A percentile compares a stretch with the other conserved stretches of the same genome.
These are phyloP conservation scores for Solanum aculeatissimum DNA, from an alignment of 305 asterid species.

Conservation along the genomic window DNA sequence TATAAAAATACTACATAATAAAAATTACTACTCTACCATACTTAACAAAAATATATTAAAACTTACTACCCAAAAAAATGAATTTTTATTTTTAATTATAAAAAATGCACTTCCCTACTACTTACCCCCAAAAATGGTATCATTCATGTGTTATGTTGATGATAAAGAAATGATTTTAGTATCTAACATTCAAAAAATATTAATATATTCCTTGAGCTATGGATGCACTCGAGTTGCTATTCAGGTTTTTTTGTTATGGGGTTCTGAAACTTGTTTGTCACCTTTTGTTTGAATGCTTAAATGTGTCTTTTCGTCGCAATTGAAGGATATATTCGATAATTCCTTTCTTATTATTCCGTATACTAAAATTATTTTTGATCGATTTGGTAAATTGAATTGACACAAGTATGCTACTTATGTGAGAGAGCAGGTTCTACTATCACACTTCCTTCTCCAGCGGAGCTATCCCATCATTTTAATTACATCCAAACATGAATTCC, in stretches of 20 bases:
- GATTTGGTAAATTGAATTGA: too few species aligned
- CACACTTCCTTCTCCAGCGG: background rate
- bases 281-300: background rate
- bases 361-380: background rate
- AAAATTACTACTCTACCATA: too few species aligned
- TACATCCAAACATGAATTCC: background rate
- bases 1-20: too few species aligned
- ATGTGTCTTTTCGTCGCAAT: background rate
- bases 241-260: too few species aligned
- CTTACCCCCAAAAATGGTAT: too few species aligned
- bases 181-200: too few species aligned
- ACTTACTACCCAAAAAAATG: too few species aligned
- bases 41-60: too few species aligned
- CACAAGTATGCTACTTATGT: background rate
- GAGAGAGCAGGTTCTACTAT: background rate
- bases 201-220: too few species aligned
- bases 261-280: background rate
- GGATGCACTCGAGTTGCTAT: too few species aligned
- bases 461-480: background rate
- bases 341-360: background rate
- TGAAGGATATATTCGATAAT: background rate
- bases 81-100: too few species aligned
- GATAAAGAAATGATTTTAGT: background rate
- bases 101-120: too few species aligned
- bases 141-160: background rate